Percentiles rank a stretch among this genome's conserved stretches.
phyloP scores from a whole-genome alignment of 176 grass and related monocot genomes.

The Chloris gayana region DNA sequence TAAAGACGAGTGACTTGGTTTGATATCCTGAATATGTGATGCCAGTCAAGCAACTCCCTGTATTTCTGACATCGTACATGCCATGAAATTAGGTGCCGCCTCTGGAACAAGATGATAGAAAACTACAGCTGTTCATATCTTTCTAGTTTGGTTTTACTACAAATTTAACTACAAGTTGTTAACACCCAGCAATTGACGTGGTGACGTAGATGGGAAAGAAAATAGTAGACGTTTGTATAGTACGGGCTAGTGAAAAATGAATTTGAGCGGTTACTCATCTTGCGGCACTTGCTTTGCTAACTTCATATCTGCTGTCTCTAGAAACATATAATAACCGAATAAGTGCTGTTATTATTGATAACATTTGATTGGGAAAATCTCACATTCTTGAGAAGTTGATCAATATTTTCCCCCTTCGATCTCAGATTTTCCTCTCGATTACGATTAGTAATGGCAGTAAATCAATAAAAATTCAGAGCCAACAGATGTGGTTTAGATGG shows the following conservation, averaged over 20 bases:
- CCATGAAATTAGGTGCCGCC: slow-evolving; percentile 22
- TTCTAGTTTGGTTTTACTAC: not conserved
- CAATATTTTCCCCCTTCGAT: no score
- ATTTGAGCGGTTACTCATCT: not conserved
- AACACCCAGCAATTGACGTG: not conserved
- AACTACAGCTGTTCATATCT: not conserved
- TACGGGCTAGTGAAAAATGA: not conserved
- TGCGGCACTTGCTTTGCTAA: not conserved
- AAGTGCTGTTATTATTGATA: not conserved
- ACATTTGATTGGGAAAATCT: not conserved
- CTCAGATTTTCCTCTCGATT: no score
- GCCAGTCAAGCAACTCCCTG: not conserved
- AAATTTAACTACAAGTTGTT: not conserved
- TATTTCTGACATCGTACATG: not conserved
- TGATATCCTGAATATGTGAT: not conserved
- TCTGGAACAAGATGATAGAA: not conserved
- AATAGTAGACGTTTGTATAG: not conserved
- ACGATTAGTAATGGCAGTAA: no score
- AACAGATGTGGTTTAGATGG: no score
- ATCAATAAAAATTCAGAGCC: no score
- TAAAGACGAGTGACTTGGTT: slow-evolving; percentile 62
- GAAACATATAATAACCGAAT: not conserved
- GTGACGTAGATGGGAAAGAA: not conserved
- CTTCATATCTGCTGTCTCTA: not conserved
- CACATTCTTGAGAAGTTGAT: no score